phyloP scores from a whole-genome alignment of 495 filamentous ascomycete genomes.

The Melanomma pulvis-pyrius region DNA sequence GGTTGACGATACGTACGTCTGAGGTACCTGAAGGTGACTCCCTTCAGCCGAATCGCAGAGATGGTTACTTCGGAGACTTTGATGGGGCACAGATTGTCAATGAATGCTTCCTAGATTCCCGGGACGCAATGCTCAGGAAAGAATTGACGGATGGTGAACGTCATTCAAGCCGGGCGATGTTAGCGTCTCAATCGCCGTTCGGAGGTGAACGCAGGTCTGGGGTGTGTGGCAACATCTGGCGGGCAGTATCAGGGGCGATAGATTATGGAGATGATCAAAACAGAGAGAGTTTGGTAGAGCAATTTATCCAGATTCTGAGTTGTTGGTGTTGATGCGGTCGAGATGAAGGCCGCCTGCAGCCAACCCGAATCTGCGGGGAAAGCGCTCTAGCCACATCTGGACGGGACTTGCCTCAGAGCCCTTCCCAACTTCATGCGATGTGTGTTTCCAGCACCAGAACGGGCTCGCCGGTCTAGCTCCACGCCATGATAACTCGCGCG shows the following conservation, averaged over 20 bases:
- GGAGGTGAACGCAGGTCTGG: background rate
- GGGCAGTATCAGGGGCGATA: background rate
- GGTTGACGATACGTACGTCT: background rate
- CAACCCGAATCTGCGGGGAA: slow-evolving; percentile 19
- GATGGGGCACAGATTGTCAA: background rate
- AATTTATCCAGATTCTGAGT: slow-evolving; percentile 28
- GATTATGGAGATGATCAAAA: slow-evolving; percentile 18
- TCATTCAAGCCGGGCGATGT: background rate
- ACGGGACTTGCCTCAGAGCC: slow-evolving; percentile 8
- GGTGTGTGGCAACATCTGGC: slow-evolving; percentile 9
- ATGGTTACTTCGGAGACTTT: background rate
- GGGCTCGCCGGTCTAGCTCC: background rate
- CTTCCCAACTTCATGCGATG: slow-evolving; percentile 12
- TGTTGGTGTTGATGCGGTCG: slow-evolving; percentile 19
- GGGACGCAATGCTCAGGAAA: background rate
- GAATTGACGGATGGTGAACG: slow-evolving; percentile 7
- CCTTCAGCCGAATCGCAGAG: slow-evolving; percentile 1
- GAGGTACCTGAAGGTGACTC: background rate
- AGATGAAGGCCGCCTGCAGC: slow-evolving; percentile 17
- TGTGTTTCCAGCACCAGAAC: slow-evolving; percentile 12
- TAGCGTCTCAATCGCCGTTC: slow-evolving; percentile 5
- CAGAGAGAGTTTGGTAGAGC: slow-evolving; percentile 14
- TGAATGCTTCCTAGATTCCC: background rate
- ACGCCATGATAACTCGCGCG: too few relatives aligned
- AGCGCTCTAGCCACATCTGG: slow-evolving; percentile 21